phyloP scores from a whole-genome alignment of 768 basidiomycete species.

The Rhodotorula babjevae region DNA sequence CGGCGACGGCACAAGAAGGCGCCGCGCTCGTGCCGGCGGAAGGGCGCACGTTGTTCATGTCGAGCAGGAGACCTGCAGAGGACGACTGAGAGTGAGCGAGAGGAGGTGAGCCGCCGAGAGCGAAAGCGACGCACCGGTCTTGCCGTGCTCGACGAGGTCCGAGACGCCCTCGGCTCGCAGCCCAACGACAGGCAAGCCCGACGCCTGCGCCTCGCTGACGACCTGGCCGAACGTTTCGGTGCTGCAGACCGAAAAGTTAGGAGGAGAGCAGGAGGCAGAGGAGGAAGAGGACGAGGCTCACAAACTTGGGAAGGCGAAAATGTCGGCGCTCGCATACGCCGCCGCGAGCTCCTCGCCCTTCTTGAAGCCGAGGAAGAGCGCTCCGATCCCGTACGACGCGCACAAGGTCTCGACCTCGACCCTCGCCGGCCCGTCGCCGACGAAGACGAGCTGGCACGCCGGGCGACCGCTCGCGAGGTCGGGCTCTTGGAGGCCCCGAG shows the following conservation, averaged over 20 bases:
- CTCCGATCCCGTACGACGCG: constrained; percentile 44
- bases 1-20: background rate
- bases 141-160: constrained; percentile 40
- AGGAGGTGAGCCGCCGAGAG: too few species aligned
- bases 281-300: constrained; percentile 29
- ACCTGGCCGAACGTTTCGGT: constrained; percentile 51
- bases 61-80: constrained; percentile 31
- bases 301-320: constrained; percentile 52
- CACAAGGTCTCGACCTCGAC: constrained; percentile 46
- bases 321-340: constrained; percentile 51
- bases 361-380: constrained; percentile 49
- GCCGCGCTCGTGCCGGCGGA: background rate
- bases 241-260: constrained; percentile 12
- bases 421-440: constrained; percentile 51
- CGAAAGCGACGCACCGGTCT: constrained; percentile 24
- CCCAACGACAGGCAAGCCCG: constrained; percentile 52
- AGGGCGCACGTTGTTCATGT: constrained; percentile 27
- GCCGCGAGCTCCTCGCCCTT: constrained; percentile 49
- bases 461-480: constrained; percentile 5
- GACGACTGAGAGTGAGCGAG: too few species aligned
- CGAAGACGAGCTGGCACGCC: constrained; percentile 47
- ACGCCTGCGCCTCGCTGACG: constrained; percentile 52
- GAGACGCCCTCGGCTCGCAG: constrained; percentile 51
- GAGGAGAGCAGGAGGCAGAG: background rate
- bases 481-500: constrained; percentile 40